Percentiles rank a stretch among this genome's conserved stretches.
Evolutionary conservation across 495 filamentous ascomycete genomes (phyloP).

Genomic region (Lasiosphaeria ovina): DNA sequence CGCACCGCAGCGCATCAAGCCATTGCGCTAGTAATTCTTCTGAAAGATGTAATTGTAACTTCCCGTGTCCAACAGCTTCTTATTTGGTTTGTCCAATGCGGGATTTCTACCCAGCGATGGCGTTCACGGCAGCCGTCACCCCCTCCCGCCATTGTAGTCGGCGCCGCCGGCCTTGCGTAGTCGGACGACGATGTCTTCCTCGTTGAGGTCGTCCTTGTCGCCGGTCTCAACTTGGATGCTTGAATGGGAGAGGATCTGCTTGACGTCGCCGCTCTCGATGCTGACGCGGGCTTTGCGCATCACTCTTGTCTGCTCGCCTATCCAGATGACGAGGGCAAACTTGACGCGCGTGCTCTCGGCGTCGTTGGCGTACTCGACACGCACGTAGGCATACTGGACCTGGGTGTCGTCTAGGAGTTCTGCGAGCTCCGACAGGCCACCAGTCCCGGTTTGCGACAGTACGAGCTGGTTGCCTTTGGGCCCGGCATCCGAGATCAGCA

Average conservation of each 20-base stretch:
- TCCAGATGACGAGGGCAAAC: conserved; percentile 57
- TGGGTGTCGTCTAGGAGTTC: conserved; percentile 44
- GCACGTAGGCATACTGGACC: conserved; percentile 57
- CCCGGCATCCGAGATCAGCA: conserved; percentile 53
- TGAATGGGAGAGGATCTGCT: conserved; percentile 53
- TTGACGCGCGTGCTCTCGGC: conserved; percentile 58
- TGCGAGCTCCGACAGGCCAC: conserved; percentile 50
- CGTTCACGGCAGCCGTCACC: conserved; percentile 21
- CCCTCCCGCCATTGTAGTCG: conserved; percentile 58
- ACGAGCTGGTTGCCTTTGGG: conserved; percentile 45
- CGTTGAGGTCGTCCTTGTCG: conserved; percentile 51
- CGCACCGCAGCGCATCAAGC: too few relatives aligned
- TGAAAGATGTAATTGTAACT: too few relatives aligned
- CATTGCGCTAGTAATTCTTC: too few relatives aligned
- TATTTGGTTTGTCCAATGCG: too few relatives aligned
- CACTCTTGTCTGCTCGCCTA: conserved; percentile 52
- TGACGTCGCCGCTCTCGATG: conserved; percentile 57
- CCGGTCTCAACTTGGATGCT: conserved; percentile 52
- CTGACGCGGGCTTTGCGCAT: conserved; percentile 59
- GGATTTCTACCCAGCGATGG: too few relatives aligned
- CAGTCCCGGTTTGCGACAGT: conserved; percentile 47
- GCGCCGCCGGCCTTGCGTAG: conserved; percentile 56
- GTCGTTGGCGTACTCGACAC: conserved; percentile 60
- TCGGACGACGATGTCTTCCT: conserved; percentile 50
- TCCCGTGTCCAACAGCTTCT: too few relatives aligned